These are phyloP conservation scores for Ascochyta koolunga DNA, from an alignment of 2,329 filamentous ascomycete genomes.

Conservation along the genomic window DNA sequence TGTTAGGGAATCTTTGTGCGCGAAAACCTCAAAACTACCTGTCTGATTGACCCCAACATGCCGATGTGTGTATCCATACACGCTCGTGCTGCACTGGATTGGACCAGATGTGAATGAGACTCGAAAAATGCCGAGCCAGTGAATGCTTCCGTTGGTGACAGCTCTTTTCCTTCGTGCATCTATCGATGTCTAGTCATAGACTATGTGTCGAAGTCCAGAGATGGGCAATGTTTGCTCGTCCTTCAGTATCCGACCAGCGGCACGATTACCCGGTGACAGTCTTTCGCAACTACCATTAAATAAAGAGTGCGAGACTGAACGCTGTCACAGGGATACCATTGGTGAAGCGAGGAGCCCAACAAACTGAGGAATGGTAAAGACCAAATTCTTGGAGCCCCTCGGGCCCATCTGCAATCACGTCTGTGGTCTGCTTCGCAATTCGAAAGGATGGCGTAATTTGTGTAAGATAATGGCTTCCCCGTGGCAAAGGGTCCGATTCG, in stretches of 20 bases:
- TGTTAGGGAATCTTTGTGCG: neutral
- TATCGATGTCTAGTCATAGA: neutral
- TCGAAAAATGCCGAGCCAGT: neutral
- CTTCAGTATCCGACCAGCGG: neutral
- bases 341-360: neutral
- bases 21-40: neutral
- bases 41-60: neutral
- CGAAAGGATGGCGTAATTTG: neutral
- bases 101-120: neutral
- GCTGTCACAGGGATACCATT: neutral
- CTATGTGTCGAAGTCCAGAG: neutral
- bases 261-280: neutral
- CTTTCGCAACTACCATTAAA: neutral
- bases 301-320: neutral
- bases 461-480: neutral
- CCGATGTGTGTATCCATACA: neutral
- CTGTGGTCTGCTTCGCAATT: neutral
- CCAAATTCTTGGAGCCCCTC: conserved; percentile 2
- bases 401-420: conserved; percentile 1
- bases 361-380: conserved; percentile 9
- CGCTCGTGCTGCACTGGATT: neutral
- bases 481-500: neutral
- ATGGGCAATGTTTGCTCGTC: neutral
- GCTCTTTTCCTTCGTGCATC: neutral
- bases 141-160: neutral